A percentile compares a stretch with the other conserved stretches of the same genome.
These are phyloP conservation scores for Lagenidium giganteum DNA, from an alignment of 352 stramenopile species.

Conservation along the genomic window DNA sequence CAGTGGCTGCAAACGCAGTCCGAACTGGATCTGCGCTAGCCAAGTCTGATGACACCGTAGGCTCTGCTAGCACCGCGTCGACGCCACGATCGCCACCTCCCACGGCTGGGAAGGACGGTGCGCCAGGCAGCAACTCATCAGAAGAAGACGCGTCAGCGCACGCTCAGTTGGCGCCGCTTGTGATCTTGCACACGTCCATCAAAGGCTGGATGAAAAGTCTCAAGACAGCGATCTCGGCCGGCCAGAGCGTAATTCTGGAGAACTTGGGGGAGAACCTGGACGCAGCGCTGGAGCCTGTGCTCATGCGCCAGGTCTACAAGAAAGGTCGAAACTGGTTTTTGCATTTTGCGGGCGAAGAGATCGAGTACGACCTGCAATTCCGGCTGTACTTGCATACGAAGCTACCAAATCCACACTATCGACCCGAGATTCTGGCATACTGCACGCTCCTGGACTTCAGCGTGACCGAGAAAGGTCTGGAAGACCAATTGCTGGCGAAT, in stretches of 20 bases:
- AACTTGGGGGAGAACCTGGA: slow-evolving; percentile 88
- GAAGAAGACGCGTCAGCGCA: not conserved
- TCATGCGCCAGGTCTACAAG: slow-evolving; percentile 84
- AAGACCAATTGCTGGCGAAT: slow-evolving; percentile 86
- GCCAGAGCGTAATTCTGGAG: slow-evolving; percentile 87
- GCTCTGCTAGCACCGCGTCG: not conserved
- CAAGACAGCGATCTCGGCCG: slow-evolving; percentile 65
- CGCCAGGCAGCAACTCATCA: no score
- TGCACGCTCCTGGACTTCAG: slow-evolving; percentile 94
- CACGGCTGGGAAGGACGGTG: no score
- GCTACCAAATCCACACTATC: slow-evolving; percentile 90
- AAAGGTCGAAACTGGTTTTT: slow-evolving; percentile 89
- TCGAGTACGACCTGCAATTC: slow-evolving; percentile 87
- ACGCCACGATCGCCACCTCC: not conserved
- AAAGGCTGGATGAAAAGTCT: slow-evolving; percentile 76
- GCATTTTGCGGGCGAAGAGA: slow-evolving; percentile 83
- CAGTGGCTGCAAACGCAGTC: slow-evolving; percentile 4
- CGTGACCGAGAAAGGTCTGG: slow-evolving; percentile 86
- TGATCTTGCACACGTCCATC: slow-evolving; percentile 70
- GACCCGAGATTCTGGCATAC: slow-evolving; percentile 88
- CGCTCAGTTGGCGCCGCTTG: slow-evolving; percentile 26
- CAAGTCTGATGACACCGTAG: not conserved
- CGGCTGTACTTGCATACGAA: slow-evolving; percentile 90
- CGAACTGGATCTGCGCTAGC: not conserved
- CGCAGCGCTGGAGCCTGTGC: slow-evolving; percentile 80